A percentile compares a stretch with the other conserved stretches of the same genome.
phyloP scores from a whole-genome alignment of 768 basidiomycete genomes.

The Strobilomyces confusus region DNA sequence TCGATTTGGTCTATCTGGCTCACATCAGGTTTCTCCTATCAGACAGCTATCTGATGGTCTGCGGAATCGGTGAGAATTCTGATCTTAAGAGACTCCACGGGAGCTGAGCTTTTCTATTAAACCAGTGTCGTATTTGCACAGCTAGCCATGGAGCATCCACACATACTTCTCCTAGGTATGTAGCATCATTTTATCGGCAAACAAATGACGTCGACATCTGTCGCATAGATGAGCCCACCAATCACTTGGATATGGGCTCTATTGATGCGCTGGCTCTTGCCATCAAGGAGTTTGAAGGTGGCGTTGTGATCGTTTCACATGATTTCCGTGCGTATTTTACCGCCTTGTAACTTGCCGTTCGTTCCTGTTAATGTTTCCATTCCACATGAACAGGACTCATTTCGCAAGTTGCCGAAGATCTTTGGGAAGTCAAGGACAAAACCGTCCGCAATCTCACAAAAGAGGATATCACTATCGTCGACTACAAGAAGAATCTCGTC shows the following conservation, averaged over 20 bases:
- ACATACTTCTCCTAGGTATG: conserved; percentile 81
- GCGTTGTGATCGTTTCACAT: conserved; percentile 99
- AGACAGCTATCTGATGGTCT: conserved; percentile 93
- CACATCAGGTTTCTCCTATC: conserved; percentile 93
- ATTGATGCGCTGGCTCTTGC: conserved; percentile 95
- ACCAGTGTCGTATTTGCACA: conserved; percentile 91
- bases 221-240: conserved; percentile 82
- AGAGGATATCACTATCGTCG: conserved; percentile 84
- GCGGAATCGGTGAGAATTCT: conserved; percentile 71
- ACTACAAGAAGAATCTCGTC: conserved; percentile 87
- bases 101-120: conserved; percentile 14
- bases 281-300: conserved; percentile 96
- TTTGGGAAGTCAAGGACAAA: conserved; percentile 97
- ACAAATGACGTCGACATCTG: conserved; percentile 1
- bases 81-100: conserved; percentile 7
- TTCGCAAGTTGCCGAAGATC: conserved; percentile 95
- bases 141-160: conserved; percentile 96
- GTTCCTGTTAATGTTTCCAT: conserved; percentile 9
- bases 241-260: conserved; percentile 96
- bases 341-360: background rate
- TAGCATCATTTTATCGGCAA: conserved; percentile 16
- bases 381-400: conserved; percentile 68
- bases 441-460: conserved; percentile 91
- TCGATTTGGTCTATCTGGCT: conserved; percentile 90
- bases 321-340: conserved; percentile 80